A percentile compares a stretch with the other conserved stretches of the same genome.
phyloP scores from a whole-genome alignment of 106 monocot genomes.

The Phalaenopsis aphrodite region DNA sequence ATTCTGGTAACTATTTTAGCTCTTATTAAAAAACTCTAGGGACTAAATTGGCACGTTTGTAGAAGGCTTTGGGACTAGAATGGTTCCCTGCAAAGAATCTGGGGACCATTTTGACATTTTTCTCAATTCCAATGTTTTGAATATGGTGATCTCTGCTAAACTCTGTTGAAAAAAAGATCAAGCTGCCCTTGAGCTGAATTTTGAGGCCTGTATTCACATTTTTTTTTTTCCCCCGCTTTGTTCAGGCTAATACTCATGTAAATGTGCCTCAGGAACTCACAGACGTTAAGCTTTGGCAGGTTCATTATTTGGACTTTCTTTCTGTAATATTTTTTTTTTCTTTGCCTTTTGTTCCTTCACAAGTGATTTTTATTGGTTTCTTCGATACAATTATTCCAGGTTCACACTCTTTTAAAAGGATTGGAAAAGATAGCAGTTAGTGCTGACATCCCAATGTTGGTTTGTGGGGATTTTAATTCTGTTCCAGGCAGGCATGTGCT shows the following conservation, averaged over 20 bases:
- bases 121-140: not conserved
- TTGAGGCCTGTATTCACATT: not conserved
- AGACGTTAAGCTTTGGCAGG: slow-evolving; percentile 98
- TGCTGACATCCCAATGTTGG: slow-evolving; percentile 97
- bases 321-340: not conserved
- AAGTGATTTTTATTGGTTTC: not conserved
- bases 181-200: not conserved
- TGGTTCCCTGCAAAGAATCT: too few species aligned
- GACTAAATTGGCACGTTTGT: too few species aligned
- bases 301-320: slow-evolving; percentile 15
- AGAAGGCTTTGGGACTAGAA: too few species aligned
- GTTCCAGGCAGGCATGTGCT: slow-evolving; percentile 64
- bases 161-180: not conserved
- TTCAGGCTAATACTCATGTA: slow-evolving; percentile 62
- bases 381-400: slow-evolving; percentile 31
- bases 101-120: not conserved
- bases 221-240: not conserved
- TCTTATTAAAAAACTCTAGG: too few species aligned
- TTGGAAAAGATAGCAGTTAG: slow-evolving; percentile 92
- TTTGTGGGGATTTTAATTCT: slow-evolving; percentile 98
- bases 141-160: not conserved
- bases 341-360: not conserved
- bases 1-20: too few species aligned
- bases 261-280: slow-evolving; percentile 53
- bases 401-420: slow-evolving; percentile 88